Evolutionary conservation across 177 flowering plant genomes (phyloP), one percentile per base, ranked within the genome.

Genomic region (Tripterygium wilfordii): DNA sequence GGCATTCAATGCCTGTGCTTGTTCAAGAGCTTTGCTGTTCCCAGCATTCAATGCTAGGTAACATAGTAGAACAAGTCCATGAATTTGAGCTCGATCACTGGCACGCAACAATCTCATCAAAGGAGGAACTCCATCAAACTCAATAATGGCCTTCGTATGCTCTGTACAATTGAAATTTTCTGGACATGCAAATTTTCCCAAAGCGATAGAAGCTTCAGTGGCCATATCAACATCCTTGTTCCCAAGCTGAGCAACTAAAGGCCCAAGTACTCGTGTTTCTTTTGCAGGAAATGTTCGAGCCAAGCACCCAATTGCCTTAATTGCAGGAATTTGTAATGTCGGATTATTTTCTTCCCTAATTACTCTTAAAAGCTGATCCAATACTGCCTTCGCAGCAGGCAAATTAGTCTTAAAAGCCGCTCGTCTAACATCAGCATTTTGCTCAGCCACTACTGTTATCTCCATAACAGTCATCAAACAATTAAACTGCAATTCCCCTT

Each of bases 401-500:
- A 79, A 78, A 52, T 45, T 83, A 13, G 86, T 66, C 78, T 72
- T 83, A 54, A 84, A 89, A 31, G 92, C 89, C 0, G 77, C 62
- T 18, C 79, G 68, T 46, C 88, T 68, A 19, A 89, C 76, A 24
- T 86, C 86, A 14, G 76, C 48, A 68, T 75, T 57, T 10, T 29
- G 35, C 44, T 83, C 85, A 1, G 90, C 92, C 8, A 73, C 85
- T 0, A 62, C 67, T 4, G 89, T 68, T 6, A 89, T 67, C 64
- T 83, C 91, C 85, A 74, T 74, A 5, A 83, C 59, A 0, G 91
- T 63, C 81, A 68, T 68, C 63, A 83, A 42, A 47, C 85, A 85
- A 62, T 83, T 76, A 5, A 60, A 25, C 64, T 64, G 81, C 67
- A 83, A 66, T 1, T 76, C 85, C 42, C 76, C 85, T 6, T 23